Evolutionary conservation across 2,329 filamentous ascomycete genomes (phyloP).

Genomic region (Fusarium sterilihyphosum): DNA sequence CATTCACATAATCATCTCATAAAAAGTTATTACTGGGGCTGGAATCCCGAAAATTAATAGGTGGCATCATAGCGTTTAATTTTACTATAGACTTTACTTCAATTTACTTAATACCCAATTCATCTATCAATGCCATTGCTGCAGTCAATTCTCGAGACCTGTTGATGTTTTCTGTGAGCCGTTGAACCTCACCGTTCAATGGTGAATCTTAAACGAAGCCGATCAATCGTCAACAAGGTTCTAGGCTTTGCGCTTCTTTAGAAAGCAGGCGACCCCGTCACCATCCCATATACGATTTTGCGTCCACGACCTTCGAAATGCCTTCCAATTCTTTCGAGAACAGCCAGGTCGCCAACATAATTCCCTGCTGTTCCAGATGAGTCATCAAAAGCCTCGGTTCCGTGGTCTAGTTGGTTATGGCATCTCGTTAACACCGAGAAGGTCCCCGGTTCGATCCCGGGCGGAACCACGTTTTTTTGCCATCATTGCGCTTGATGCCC

Average conservation of each 20-base stretch:
- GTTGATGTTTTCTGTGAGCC: background rate
- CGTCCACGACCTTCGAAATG: too few species aligned
- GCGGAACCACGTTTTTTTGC: conserved; percentile 1
- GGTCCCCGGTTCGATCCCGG: conserved; percentile 17
- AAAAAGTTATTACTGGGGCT: conserved; percentile 17
- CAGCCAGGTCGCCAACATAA: fast-evolving
- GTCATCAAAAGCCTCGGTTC: background rate
- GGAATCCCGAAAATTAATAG: conserved; percentile 1
- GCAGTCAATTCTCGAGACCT: too few species aligned
- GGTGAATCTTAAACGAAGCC: background rate
- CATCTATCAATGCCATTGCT: background rate
- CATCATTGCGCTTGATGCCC: background rate
- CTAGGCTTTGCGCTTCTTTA: background rate
- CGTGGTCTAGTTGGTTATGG: conserved; percentile 14
- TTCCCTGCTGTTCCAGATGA: fast-evolving
- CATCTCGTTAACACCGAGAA: conserved; percentile 14
- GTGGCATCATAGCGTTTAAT: conserved; percentile 22
- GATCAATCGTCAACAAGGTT: background rate
- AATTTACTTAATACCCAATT: conserved; percentile 8
- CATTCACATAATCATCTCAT: conserved; percentile 19
- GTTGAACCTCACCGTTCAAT: background rate
- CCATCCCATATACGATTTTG: background rate
- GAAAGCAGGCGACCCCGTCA: background rate
- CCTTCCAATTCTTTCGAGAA: background rate
- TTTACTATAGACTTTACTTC: conserved; percentile 14